Conservation (phyloP, 225 moss, liverwort and hornwort species). For the Ulota crispa region DNA sequence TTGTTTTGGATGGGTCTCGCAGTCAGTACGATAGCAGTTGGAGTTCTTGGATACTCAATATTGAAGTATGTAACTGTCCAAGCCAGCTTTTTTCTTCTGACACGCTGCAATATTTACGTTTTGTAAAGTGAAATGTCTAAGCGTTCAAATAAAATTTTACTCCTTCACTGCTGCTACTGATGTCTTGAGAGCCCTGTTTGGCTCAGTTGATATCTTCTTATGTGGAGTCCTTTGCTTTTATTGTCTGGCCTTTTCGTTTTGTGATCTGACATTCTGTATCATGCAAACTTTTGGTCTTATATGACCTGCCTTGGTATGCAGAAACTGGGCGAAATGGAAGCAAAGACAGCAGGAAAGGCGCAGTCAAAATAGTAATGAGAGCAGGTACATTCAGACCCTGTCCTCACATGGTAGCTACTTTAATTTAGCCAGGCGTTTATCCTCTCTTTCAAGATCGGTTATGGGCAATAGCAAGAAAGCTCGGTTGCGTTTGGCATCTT, state of each 20-base stretch:
- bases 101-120: not conserved
- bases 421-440: not conserved
- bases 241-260: not conserved
- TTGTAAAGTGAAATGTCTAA: not conserved
- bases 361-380: conserved; percentile 28
- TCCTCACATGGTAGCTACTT: not conserved
- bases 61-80: conserved; percentile 52
- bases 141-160: not conserved
- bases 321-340: conserved; percentile 84
- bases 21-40: conserved; percentile 66
- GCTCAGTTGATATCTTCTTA: not conserved
- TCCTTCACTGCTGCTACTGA: not conserved
- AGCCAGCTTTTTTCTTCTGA: not conserved
- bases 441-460: not conserved
- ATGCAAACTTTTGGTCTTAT: conserved; percentile 5
- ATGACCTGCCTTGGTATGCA: conserved; percentile 24
- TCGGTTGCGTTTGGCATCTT: not conserved
- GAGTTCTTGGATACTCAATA: conserved; percentile 75
- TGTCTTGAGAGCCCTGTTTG: not conserved
- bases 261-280: conserved; percentile 10
- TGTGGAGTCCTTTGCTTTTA: not conserved
- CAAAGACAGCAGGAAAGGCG: conserved; percentile 58
- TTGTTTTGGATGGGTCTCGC: conserved; percentile 82
- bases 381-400: conserved; percentile 7
- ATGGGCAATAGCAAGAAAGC: conserved; percentile 39